A percentile compares a stretch with the other conserved stretches of the same genome.
These are phyloP conservation scores for Nakazawaea wickerhamii DNA, from an alignment of 805 yeast species.

Conservation along the genomic window DNA sequence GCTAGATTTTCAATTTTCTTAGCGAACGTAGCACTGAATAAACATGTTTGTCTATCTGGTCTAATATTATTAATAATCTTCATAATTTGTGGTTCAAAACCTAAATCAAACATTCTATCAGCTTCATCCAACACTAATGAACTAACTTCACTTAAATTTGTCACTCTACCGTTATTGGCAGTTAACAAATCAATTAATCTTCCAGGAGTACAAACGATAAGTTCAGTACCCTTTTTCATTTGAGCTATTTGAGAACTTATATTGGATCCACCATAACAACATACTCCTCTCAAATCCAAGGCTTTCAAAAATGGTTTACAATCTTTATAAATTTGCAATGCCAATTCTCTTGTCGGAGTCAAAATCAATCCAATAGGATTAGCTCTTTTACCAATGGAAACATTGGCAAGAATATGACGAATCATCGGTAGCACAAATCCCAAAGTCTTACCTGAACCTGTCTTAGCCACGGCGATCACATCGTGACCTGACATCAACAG, in stretches of 20 bases:
- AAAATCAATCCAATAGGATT: constrained; percentile 76
- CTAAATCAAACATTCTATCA: constrained; percentile 93
- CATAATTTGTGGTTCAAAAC: constrained; percentile 92
- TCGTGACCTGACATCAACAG: constrained; percentile 87
- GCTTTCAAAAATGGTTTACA: constrained; percentile 50
- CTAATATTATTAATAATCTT: constrained; percentile 72
- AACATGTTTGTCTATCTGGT: constrained; percentile 82
- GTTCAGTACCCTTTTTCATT: constrained; percentile 69
- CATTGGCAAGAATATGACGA: constrained; percentile 75
- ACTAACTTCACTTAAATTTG: constrained; percentile 62
- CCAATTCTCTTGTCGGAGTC: constrained; percentile 91
- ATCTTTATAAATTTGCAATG: constrained; percentile 74
- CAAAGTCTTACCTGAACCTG: constrained; percentile 95
- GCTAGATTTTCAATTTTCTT: constrained; percentile 74
- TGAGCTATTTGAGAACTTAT: constrained; percentile 78
- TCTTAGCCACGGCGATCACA: constrained; percentile 89
- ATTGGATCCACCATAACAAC: constrained; percentile 91
- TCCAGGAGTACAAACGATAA: constrained; percentile 93
- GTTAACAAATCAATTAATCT: constrained; percentile 84
- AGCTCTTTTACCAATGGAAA: constrained; percentile 11
- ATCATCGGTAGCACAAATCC: constrained; percentile 82
- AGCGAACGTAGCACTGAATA: constrained; percentile 95
- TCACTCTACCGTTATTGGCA: constrained; percentile 73
- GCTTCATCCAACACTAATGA: constrained; percentile 94
- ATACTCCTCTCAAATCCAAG: constrained; percentile 49